Evolutionary conservation across 352 stramenopile species (phyloP), one percentile per base, ranked within the genome.

Genomic region (Phytophthora rubi): DNA sequence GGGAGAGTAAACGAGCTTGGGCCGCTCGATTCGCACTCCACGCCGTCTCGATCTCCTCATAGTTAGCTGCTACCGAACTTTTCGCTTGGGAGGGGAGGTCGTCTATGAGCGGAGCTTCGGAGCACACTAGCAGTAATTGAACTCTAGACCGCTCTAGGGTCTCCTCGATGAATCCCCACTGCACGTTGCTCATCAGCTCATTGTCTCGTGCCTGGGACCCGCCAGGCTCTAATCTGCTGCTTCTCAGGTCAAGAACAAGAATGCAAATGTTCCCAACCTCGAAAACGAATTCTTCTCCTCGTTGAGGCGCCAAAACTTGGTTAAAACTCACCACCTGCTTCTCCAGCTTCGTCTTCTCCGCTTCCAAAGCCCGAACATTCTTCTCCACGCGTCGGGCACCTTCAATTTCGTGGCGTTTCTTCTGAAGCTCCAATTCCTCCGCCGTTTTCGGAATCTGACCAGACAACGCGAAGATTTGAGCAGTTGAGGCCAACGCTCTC

Each of bases 391-490:
- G 80, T 6, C 85, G 72, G 12, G 82, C 81, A 4, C 68, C 74
- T 65, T 91, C 86, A 55, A 92, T 87, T 18, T 92, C 86, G 44
- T 79, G 80, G 15, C 82, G 76, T 32, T 89, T 82, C 57, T 95
- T 92, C 32, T 89, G 82, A 15, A 86, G 23, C 49, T 86, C 81
- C 8, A 92, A 57, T 1, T 89, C 75, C 21, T 69, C 70, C 4
- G 73, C 61, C 0, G 67, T 69, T 6, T 80, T 70, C 1, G 70
- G 68, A 9, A 91, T 82, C 62, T 93, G 77, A 15, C 54, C 63
- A 7, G 62, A 53, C 15, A 90, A 56, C 39, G 76, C 65, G 39
- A 80, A 81, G 26, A 90, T 83, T 4, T 77, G 73, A n/a, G 75
- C 77, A 1, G 84, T 83, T 1, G 74, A 81, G 0, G 66, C 69